Base-by-base conservation (phyloP, 331 rosid genomes). In the Dryas integrifolia region DNA sequence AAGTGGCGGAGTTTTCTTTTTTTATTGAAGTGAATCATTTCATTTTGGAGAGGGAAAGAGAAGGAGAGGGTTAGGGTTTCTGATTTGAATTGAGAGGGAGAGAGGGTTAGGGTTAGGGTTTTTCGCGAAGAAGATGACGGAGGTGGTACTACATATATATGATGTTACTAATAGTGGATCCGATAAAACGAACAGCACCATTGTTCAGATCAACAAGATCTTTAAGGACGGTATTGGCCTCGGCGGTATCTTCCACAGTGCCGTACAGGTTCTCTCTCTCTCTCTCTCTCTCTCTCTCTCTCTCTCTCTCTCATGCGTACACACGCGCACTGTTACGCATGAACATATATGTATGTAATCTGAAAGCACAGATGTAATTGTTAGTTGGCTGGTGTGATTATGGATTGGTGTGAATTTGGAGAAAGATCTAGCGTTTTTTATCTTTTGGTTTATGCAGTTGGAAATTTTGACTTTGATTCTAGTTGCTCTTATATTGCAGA, bases 141-240 rank as follows among this genome's bases (percentile, higher is more conserved):
- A 95, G 77, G 99, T 95, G 76, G 79, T 69, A 55, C 79, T 95
- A 77, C 98, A 95, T 74, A 78, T 95, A 76, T 92, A 95, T 61
- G 99, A 95, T 50, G 97, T 95, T 58, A 95, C 99, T 58, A 95
- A 95, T 73, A 95, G 98, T 84, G 99, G 98, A 95, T 95, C 99
- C 53, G 99, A 95, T 53, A 92, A 92, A 79, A 90, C 99, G 10
- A 95, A 95, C 81, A 90, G 52, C 81, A 95, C 99, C 80, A 95
- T 95, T 83, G 76, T 95, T 70, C 89, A 95, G 76, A 95, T 92
- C 97, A 95, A 95, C 78, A 95, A 86, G 98, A 90, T 95, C 86
- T 95, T 95, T 84, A 95, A 92, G 78, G 99, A 95, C 73, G 98
- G 99, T 50, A 95, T 95, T 71, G 98, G 99, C 65, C 78, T 95